Conservation (phyloP, 208 protist species). For the Jaenimonas drosophilae region DNA sequence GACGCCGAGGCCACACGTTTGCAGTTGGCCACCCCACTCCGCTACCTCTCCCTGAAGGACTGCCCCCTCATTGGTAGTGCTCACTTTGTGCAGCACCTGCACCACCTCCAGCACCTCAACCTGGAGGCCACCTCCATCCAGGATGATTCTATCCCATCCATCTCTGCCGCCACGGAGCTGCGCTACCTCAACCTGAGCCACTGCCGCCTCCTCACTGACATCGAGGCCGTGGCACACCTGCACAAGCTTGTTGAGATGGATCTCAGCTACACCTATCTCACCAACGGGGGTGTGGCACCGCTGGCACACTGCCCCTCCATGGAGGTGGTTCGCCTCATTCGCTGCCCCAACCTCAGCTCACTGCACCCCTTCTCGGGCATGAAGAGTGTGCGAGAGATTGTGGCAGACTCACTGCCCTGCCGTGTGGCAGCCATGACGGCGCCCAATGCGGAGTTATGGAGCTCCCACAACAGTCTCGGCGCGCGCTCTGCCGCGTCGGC, state of each 20-base stretch:
- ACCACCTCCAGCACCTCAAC: slow-evolving; percentile 27
- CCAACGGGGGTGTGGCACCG: slow-evolving; percentile 14
- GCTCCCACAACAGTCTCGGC: too few relatives aligned
- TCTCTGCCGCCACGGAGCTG: slow-evolving; percentile 16
- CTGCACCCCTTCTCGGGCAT: too few relatives aligned
- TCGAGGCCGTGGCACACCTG: slow-evolving; percentile 24
- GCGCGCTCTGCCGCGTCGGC: too few relatives aligned
- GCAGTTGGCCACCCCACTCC: slow-evolving; percentile 12
- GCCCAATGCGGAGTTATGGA: too few relatives aligned
- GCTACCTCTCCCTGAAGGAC: slow-evolving; percentile 32
- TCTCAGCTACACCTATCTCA: slow-evolving; percentile 29
- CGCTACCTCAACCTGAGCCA: slow-evolving; percentile 31
- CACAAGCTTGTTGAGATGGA: slow-evolving; percentile 20
- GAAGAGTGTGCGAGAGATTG: too few relatives aligned
- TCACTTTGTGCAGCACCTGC: slow-evolving; percentile 14
- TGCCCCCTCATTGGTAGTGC: slow-evolving; percentile 20
- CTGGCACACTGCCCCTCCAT: slow-evolving; percentile 33
- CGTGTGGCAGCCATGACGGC: too few relatives aligned
- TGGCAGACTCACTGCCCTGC: too few relatives aligned
- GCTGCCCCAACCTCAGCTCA: too few relatives aligned
- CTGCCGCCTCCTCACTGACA: slow-evolving; percentile 20
- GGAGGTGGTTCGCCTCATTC: slow-evolving; percentile 21
- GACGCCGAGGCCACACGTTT: slow-evolving; percentile 15
- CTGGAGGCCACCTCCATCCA: slow-evolving; percentile 31
- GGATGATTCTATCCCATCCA: slow-evolving; percentile 16